phyloP scores from a whole-genome alignment of 163 green algal genomes.

The Scenedesmus sp. region DNA sequence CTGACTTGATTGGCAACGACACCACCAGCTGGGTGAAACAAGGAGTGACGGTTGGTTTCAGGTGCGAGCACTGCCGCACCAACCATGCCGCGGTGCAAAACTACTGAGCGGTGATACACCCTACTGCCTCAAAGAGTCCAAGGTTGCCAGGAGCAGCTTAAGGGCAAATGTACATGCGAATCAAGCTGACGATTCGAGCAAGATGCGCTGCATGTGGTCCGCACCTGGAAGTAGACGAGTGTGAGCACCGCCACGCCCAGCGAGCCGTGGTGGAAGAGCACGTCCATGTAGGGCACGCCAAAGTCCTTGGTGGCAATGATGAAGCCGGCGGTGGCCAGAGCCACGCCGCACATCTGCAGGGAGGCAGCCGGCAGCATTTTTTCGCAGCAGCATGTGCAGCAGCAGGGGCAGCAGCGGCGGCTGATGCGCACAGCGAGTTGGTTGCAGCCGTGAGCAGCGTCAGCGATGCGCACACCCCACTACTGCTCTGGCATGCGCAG shows the following conservation, averaged over 20 bases:
- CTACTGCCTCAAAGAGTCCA: too few species aligned
- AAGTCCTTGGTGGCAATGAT: conserved; percentile 16
- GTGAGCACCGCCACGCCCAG: not conserved
- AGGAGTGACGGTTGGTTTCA: too few species aligned
- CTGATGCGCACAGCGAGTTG: too few species aligned
- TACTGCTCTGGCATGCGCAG: conserved; percentile 1
- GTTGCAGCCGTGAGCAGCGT: too few species aligned
- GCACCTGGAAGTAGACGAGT: conserved; percentile 19
- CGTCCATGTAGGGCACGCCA: conserved; percentile 1
- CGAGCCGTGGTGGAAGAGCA: conserved; percentile 25
- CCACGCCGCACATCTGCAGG: conserved; percentile 9
- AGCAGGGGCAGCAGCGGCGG: not conserved
- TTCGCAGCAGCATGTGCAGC: not conserved
- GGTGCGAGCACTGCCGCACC: too few species aligned
- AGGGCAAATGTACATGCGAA: not conserved
- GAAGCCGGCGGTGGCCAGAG: conserved; percentile 16
- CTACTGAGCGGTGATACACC: too few species aligned
- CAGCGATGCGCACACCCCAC: too few species aligned
- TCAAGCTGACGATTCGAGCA: not conserved
- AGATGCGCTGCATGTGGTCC: not conserved
- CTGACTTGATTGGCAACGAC: too few species aligned
- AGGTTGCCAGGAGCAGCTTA: too few species aligned
- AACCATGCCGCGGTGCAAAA: too few species aligned
- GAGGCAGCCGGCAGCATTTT: not conserved
- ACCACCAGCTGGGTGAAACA: too few species aligned